These are phyloP conservation scores for Chytriomyces sp. DNA, from an alignment of 192 early-diverging fungal genomes.

Conservation along the genomic window DNA sequence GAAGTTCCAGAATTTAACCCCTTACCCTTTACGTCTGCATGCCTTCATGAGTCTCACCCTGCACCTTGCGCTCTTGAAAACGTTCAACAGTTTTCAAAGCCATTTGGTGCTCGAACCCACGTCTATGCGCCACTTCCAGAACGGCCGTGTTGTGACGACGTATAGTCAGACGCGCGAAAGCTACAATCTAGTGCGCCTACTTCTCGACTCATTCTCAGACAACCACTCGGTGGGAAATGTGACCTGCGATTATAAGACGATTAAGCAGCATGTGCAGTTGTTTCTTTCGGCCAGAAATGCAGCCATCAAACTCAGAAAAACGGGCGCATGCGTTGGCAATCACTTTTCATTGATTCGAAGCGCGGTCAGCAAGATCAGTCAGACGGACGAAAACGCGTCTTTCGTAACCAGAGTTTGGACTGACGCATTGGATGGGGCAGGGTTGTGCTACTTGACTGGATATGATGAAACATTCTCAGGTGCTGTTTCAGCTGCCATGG, in stretches of 20 bases:
- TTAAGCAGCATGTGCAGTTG: neutral
- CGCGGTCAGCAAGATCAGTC: neutral
- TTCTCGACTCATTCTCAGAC: neutral
- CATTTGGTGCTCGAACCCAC: neutral
- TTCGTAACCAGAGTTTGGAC: neutral
- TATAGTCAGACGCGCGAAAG: neutral
- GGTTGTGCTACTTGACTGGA: neutral
- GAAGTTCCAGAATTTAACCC: no score
- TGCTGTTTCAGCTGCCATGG: neutral
- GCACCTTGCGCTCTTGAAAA: neutral
- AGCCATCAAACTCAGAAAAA: neutral
- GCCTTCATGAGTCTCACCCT: neutral
- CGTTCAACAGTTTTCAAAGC: neutral
- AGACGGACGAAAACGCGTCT: neutral
- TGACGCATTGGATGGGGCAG: neutral
- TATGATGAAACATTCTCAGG: neutral
- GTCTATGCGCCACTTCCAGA: neutral
- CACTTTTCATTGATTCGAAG: neutral
- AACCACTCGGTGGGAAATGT: no score
- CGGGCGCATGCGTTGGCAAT: neutral
- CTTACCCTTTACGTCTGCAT: neutral
- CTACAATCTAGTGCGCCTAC: neutral
- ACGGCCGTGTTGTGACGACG: neutral
- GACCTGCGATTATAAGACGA: neutral
- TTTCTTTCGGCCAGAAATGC: neutral